These are phyloP conservation scores for Sechiopsis laciniata DNA, from an alignment of 306 rosid genomes.

Conservation along the genomic window DNA sequence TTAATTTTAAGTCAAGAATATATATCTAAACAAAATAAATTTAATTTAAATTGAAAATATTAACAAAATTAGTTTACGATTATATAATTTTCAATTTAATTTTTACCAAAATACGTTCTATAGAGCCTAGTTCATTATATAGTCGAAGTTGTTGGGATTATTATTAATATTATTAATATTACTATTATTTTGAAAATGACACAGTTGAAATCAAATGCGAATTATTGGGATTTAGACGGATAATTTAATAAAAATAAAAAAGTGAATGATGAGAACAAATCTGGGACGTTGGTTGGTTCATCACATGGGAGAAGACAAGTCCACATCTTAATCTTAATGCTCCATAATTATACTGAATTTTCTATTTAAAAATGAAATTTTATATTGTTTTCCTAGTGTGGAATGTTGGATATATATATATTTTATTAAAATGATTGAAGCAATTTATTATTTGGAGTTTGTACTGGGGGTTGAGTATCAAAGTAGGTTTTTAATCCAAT, in stretches of 20 bases:
- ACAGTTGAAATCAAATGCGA: neutral
- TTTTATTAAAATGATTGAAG: neutral
- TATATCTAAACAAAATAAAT: too few species aligned
- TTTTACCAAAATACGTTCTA: too few species aligned
- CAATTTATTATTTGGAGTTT: conserved; percentile 1
- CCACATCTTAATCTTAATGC: neutral
- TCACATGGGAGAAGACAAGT: conserved; percentile 6
- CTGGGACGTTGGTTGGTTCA: conserved; percentile 20
- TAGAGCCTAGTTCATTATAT: neutral
- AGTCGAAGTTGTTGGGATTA: too few species aligned
- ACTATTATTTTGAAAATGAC: neutral
- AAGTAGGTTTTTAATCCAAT: too few species aligned
- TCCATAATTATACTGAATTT: neutral
- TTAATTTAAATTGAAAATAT: too few species aligned
- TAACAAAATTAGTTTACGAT: too few species aligned
- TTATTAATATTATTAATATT: too few species aligned
- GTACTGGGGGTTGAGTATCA: too few species aligned
- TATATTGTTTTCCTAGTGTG: neutral
- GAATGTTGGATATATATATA: neutral
- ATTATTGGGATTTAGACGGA: neutral
- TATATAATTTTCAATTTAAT: too few species aligned
- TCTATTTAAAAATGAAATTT: neutral
- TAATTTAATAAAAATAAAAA: neutral
- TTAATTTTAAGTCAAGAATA: too few species aligned
- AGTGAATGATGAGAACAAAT: conserved; percentile 22